Evolutionary conservation across 2,329 filamentous ascomycete species (phyloP).

Genomic region (Helotiales sp.): DNA sequence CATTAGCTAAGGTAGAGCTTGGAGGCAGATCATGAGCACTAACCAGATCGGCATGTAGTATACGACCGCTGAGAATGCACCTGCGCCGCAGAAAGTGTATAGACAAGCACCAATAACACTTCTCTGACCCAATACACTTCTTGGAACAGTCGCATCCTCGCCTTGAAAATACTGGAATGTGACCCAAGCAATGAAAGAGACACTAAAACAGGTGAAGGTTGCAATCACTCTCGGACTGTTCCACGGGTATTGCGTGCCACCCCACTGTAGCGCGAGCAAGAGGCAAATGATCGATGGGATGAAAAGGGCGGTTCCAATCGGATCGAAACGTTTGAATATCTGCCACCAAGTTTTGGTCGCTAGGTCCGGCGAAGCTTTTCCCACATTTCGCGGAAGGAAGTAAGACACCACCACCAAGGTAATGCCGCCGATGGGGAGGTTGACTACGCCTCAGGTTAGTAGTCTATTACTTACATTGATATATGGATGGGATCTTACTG

Average conservation of each 20-base stretch:
- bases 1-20: too few species aligned
- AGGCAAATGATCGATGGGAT: slow-evolving; percentile 31
- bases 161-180: slow-evolving; percentile 36
- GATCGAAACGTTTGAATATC: slow-evolving; percentile 31
- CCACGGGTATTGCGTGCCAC: slow-evolving; percentile 30
- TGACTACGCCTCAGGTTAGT: slow-evolving; percentile 4
- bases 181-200: slow-evolving; percentile 30
- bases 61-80: slow-evolving; percentile 37
- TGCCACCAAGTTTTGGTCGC: slow-evolving; percentile 4
- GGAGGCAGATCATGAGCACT: too few species aligned
- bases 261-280: slow-evolving; percentile 35
- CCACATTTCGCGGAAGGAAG: slow-evolving; percentile 1
- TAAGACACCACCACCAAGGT: slow-evolving; percentile 1
- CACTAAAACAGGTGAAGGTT: slow-evolving; percentile 30
- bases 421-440: slow-evolving; percentile 36
- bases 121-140: slow-evolving; percentile 38
- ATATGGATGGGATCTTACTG: too few species aligned
- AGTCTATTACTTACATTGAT: too few species aligned
- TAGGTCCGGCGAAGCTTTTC: not conserved
- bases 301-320: slow-evolving; percentile 35
- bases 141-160: slow-evolving; percentile 40
- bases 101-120: slow-evolving; percentile 34
- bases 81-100: slow-evolving; percentile 33
- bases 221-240: slow-evolving; percentile 35
- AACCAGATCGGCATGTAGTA: slow-evolving; percentile 47